Base-by-base conservation (phyloP, 306 rosid species). In the Dryas octopetala region DNA sequence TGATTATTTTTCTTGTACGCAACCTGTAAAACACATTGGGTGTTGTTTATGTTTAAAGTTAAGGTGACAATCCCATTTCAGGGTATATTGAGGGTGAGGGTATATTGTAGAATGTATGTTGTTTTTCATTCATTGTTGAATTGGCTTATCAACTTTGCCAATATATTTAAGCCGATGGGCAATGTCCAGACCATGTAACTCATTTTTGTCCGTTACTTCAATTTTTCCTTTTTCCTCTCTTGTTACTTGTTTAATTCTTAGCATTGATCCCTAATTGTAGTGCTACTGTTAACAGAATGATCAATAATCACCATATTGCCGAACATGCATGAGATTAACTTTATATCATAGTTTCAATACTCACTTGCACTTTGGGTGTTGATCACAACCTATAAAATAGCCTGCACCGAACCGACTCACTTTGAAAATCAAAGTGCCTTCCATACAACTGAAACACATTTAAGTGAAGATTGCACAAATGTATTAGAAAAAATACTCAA, bases 331-430 rank as follows among this genome's bases (percentile, higher is more conserved):
- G 67, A 41, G 9, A 49, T 28, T 28, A 61, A 16, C 6, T n/a
- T 43, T 60, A 47, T 26, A 38, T 47, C 40, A 53, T 52, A 52
- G 63, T 38, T 71, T 52, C 51, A 64, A 68, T 61, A 88, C 99
- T 95, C 81, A 95, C 99, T 96, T 96, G 98, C 99, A 96, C 60
- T n/a, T 83, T 7, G 99, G 99, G 85, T 96, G 98, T 79, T 89
- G 88, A 82, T 92, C 92, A 82, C 99, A 96, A 5, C 97, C 98
- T 63, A 96, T 86, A 79, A 96, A 96, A 86, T 92, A 96, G 72
- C 99, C 97, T 41, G 93, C 80, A 44, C 99, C 97, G 15, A 78
- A 88, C 82, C 98, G 93, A 78, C 99, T 96, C 48, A 96, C 92
- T 96, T 90, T 92, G 85, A 96, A 90, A 83, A 86, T 88, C 83